phyloP scores from a whole-genome alignment of 371 early-diverging fungal genomes.

The Dichotomocladium elegans region DNA sequence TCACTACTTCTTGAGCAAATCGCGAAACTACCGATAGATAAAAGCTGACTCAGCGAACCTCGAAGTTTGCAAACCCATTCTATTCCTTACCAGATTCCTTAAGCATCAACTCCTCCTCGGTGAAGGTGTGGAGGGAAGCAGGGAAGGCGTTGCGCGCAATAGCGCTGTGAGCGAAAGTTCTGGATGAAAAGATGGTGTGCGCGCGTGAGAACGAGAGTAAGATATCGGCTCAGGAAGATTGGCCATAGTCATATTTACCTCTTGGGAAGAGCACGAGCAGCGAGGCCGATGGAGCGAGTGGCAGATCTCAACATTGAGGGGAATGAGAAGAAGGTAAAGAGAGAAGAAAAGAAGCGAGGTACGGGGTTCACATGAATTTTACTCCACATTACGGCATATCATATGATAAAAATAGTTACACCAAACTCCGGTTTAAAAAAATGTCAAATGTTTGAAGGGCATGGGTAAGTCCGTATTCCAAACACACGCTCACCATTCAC shows the following conservation, averaged over 20 bases:
- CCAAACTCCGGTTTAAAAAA: no score
- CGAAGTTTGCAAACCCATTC: no score
- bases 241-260: conserved; percentile 1
- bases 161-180: conserved; percentile 18
- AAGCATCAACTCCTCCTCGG: conserved; percentile 80
- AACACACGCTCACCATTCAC: no score
- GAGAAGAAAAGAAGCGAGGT: neutral
- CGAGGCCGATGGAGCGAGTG: conserved; percentile 9
- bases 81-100: conserved; percentile 57
- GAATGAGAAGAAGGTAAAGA: neutral
- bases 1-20: conserved; percentile 81
- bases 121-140: conserved; percentile 41
- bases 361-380: neutral
- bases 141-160: conserved; percentile 27
- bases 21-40: conserved; percentile 72
- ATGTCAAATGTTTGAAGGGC: no score
- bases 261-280: conserved; percentile 18
- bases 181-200: neutral
- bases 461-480: no score
- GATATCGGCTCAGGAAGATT: neutral
- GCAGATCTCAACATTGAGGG: conserved; percentile 17
- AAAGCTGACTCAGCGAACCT: no score
- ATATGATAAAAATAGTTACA: no score
- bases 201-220: neutral
- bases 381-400: neutral